Conservation (phyloP, 306 rosid genomes). For the Cajanus cajan region DNA sequence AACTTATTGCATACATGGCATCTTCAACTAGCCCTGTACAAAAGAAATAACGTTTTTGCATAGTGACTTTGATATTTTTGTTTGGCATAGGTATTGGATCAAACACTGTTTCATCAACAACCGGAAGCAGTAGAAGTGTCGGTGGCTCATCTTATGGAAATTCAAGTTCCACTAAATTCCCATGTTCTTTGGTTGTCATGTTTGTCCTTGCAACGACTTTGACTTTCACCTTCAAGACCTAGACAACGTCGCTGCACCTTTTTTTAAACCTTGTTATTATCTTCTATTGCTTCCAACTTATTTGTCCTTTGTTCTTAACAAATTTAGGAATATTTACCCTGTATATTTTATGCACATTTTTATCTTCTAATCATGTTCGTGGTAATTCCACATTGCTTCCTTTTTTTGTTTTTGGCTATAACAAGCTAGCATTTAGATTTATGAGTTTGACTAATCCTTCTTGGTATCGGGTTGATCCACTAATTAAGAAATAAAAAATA, state of each 20-base stretch:
- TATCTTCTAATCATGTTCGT: not conserved
- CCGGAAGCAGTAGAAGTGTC: conserved; percentile 15
- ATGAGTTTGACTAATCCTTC: too few species aligned
- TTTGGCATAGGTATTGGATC: conserved; percentile 37
- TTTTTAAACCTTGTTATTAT: conserved; percentile 3
- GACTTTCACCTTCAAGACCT: conserved; percentile 25
- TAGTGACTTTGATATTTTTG: not conserved
- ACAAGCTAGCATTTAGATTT: too few species aligned
- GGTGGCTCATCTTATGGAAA: conserved; percentile 30
- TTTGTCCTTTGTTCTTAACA: not conserved
- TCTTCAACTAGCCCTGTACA: too few species aligned
- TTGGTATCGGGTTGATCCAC: too few species aligned
- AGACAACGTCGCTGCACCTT: not conserved
- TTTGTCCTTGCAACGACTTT: conserved; percentile 27
- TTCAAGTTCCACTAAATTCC: conserved; percentile 34
- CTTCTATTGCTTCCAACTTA: not conserved
- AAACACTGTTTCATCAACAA: conserved; percentile 24
- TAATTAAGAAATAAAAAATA: too few species aligned
- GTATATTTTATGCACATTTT: not conserved
- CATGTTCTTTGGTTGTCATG: conserved; percentile 33
- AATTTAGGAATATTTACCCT: not conserved
- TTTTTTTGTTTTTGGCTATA: too few species aligned
- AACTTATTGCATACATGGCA: not conserved
- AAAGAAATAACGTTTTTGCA: not conserved
- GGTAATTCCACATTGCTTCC: not conserved